These are phyloP conservation scores for Irpex sp. DNA, from an alignment of 1,284 basidiomycete species.

Conservation along the genomic window DNA sequence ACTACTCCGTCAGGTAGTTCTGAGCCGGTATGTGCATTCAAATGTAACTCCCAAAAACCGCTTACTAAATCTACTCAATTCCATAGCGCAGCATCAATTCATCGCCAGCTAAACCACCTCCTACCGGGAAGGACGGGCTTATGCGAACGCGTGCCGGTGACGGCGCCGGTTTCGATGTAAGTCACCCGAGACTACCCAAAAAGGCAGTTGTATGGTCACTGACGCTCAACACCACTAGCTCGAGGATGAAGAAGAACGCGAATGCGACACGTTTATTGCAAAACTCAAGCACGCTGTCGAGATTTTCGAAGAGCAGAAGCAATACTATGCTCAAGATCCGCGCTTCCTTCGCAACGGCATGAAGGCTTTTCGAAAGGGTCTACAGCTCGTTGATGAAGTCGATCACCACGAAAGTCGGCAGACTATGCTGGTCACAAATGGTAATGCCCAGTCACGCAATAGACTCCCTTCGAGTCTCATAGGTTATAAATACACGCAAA, in stretches of 20 bases:
- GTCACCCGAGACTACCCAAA: neutral
- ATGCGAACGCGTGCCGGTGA: constrained; percentile 1
- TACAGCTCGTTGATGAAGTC: neutral
- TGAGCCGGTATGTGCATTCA: neutral
- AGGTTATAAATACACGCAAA: neutral
- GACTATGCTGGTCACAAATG: neutral
- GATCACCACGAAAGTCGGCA: neutral
- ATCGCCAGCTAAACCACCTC: constrained; percentile 2
- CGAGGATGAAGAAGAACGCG: neutral
- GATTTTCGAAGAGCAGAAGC: neutral
- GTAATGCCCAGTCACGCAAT: neutral
- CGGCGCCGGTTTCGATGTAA: constrained; percentile 1
- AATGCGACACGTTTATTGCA: neutral
- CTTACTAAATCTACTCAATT: no score
- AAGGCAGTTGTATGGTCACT: neutral
- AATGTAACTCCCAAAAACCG: neutral
- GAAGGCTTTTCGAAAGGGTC: neutral
- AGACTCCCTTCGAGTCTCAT: neutral
- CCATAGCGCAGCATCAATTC: neutral
- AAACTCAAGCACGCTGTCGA: neutral
- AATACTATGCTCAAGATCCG: neutral
- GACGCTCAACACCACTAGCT: neutral
- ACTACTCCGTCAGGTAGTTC: neutral
- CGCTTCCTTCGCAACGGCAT: neutral
- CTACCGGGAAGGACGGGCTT: constrained; percentile 1